Base-by-base conservation (phyloP, 106 monocot species). In the Apostasia ramifera region DNA sequence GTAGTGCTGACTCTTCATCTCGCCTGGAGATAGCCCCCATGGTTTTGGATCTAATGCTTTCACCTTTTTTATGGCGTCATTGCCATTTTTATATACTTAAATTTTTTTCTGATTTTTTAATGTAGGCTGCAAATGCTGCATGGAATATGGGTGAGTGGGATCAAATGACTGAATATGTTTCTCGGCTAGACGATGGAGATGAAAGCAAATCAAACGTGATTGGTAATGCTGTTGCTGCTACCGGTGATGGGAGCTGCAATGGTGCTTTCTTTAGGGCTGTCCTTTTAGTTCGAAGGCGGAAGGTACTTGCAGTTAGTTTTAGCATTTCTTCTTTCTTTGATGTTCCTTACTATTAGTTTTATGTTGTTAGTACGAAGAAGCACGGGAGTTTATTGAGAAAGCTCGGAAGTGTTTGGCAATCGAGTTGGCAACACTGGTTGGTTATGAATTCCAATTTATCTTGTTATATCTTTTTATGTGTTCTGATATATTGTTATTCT, bases 81-180 rank as follows among this genome's bases (percentile, higher is more conserved):
- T 26, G 26, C 26, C 26, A 26, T 47, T 73, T 69, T 2, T 39
- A 1, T 61, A 42, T 7, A 14, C 66, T 26, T 41, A 8, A 6
- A 45, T 59, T 75, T 47, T 26, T 14, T 51, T 41, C 45, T 53
- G 51, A 7, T 50, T 0, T 0, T 4, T 57, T 44, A 70, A 73
- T 67, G 42, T 77, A 98, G 98, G 98, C 98, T 82, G 98, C 98
- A 73, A 84, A 44, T 83, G 89, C 93, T 81, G 93, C 98, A 52
- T 98, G 98, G 98, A 90, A 90, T 66, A 93, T 98, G 98, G 98
- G 98, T 47, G 98, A 98, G 65, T 98, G 98, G 98, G 90, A 98
- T 81, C 98, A 98, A 53, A 98, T 98, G 98, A 69, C 90, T 53
- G 98, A 98, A 74, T 98, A 98, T 83, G 98, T 98, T 74, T 88